Evolutionary conservation across 192 early-diverging fungal genomes (phyloP).

Genomic region (Umbelopsis ramanniana): DNA sequence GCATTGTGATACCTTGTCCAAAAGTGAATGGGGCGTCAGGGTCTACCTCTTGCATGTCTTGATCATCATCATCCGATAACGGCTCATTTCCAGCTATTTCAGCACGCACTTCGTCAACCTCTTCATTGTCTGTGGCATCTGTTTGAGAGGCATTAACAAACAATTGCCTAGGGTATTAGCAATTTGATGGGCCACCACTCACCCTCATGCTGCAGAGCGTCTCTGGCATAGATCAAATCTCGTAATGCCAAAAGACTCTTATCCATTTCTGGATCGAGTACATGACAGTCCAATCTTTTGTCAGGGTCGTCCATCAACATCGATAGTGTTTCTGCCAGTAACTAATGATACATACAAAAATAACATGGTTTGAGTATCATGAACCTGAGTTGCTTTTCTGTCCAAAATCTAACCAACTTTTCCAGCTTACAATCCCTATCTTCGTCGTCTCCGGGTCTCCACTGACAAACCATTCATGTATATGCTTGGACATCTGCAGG

Average conservation of each 20-base stretch:
- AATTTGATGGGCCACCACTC: too few species aligned
- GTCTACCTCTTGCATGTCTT: neutral
- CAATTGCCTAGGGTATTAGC: too few species aligned
- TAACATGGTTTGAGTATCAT: neutral
- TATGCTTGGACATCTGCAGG: conserved; percentile 18
- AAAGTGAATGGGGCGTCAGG: conserved; percentile 3
- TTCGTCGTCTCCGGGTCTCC: conserved; percentile 10
- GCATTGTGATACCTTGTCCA: neutral
- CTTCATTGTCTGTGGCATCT: neutral
- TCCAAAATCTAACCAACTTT: neutral
- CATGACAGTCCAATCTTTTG: conserved; percentile 14
- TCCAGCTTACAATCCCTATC: conserved; percentile 13
- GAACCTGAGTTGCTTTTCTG: neutral
- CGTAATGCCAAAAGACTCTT: neutral
- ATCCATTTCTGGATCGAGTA: neutral
- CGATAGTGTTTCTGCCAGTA: conserved; percentile 15
- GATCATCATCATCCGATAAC: neutral
- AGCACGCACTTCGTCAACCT: neutral
- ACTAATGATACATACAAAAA: neutral
- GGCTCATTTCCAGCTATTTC: neutral
- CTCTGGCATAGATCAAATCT: neutral
- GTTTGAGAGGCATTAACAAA: neutral
- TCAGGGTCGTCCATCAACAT: conserved; percentile 3
- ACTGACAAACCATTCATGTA: conserved; percentile 19
- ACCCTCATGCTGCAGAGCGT: neutral